These are phyloP conservation scores for Debaryomyces sp. DNA, from an alignment of 1,139 yeast genomes.

Conservation along the genomic window DNA sequence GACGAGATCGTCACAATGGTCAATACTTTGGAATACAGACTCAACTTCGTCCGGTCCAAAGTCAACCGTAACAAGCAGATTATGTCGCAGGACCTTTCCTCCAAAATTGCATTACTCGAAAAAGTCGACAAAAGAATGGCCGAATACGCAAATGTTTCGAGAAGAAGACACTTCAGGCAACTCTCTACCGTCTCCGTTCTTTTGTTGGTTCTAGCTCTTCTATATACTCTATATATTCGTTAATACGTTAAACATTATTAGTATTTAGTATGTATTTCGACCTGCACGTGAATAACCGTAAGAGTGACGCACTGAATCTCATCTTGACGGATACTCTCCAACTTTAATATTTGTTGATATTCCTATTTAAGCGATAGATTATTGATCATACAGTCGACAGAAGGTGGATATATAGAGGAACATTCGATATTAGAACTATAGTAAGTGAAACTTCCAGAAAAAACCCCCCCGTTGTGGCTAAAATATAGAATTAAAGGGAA, in stretches of 20 bases:
- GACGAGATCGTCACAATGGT: constrained; percentile 30
- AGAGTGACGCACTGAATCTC: not conserved
- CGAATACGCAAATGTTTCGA: constrained; percentile 27
- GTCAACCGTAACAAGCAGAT: constrained; percentile 29
- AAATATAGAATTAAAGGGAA: not conserved
- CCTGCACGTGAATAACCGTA: not conserved
- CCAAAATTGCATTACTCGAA: constrained; percentile 37
- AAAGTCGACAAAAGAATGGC: constrained; percentile 30
- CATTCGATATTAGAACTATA: not conserved
- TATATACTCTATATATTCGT: not conserved
- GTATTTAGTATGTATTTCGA: not conserved
- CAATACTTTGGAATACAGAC: constrained; percentile 31
- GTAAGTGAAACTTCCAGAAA: not conserved
- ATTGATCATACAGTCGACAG: not conserved
- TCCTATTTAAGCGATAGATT: not conserved
- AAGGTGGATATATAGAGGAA: not conserved
- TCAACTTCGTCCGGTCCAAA: constrained; percentile 25
- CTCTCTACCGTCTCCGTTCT: constrained; percentile 24
- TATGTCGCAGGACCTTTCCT: constrained; percentile 31
- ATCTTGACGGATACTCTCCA: not conserved
- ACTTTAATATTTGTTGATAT: not conserved
- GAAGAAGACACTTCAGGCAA: constrained; percentile 33
- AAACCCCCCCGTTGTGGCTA: not conserved
- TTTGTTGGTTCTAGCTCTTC: constrained; percentile 24
- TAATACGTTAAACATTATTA: not conserved